Evolutionary conservation across 2,329 filamentous ascomycete species (phyloP).

Genomic region (Blumeriella jaapii): DNA sequence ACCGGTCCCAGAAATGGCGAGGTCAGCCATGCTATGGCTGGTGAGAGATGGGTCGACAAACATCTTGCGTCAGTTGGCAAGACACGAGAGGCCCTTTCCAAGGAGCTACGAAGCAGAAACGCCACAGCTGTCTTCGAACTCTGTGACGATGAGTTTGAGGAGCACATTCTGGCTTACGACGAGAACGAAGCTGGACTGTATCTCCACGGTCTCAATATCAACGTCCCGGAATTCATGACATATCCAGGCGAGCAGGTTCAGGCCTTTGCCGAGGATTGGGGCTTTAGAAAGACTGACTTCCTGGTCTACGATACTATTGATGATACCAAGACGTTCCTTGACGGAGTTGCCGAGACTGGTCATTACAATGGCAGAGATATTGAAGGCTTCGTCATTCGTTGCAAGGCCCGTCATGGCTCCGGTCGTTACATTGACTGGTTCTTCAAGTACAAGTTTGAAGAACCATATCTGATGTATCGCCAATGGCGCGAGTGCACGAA

Average conservation of each 20-base stretch:
- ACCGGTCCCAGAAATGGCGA: slow-evolving; percentile 62
- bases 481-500: slow-evolving; percentile 99
- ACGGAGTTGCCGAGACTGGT: slow-evolving; percentile 76
- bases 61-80: slow-evolving; percentile 71
- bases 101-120: slow-evolving; percentile 66
- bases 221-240: slow-evolving; percentile 83
- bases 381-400: slow-evolving; percentile 93
- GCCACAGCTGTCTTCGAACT: slow-evolving; percentile 92
- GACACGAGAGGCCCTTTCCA: slow-evolving; percentile 66
- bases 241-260: slow-evolving; percentile 78
- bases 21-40: slow-evolving; percentile 72
- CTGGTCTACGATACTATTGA: slow-evolving; percentile 64
- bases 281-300: slow-evolving; percentile 80
- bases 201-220: slow-evolving; percentile 91
- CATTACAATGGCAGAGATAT: slow-evolving; percentile 85
- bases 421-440: slow-evolving; percentile 82
- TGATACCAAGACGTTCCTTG: slow-evolving; percentile 69
- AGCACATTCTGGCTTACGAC: slow-evolving; percentile 87
- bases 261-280: slow-evolving; percentile 82
- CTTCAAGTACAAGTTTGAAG: slow-evolving; percentile 99
- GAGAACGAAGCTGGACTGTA: slow-evolving; percentile 80
- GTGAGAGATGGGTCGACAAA: slow-evolving; percentile 68
- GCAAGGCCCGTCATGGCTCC: slow-evolving; percentile 48
- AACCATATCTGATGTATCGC: slow-evolving; percentile 96
- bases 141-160: slow-evolving; percentile 92